Evolutionary conservation across 192 early-diverging fungal genomes (phyloP), one percentile per base, ranked within the genome.

Genomic region (Phycomyces nitens): DNA sequence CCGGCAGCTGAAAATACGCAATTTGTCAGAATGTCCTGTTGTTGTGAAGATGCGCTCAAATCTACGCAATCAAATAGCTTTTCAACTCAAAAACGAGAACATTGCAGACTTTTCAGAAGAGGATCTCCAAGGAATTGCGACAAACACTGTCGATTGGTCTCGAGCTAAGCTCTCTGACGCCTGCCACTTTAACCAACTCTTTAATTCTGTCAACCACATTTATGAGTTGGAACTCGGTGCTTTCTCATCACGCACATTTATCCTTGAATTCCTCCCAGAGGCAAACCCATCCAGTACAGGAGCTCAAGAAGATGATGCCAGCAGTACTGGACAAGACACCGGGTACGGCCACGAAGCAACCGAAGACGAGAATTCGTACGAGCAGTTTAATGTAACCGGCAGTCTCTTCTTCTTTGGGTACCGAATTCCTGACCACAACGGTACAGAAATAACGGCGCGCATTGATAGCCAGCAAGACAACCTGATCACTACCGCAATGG

Each of bases 131-230:
- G 57, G 59, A 27, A n/a, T 42, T 26, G 57, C 63, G 0, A 89
- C 87, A 24, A 91, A 91, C 58, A 89, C 89, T 0, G 89, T 86
- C 0, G 80, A 77, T 2, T 69, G 68, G 68, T 61, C 60, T 15
- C 82, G 82, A 21, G 84, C 85, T 6, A 75, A 81, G 22, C 71
- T 75, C 5, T 78, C 81, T 22, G 74, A 77, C 7, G 68, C 52
- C 6, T 78, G 76, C 14, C 79, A 84, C 51, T 98, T 92, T 66
- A 95, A 95, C 66, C 92, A 97, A 67, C 81, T 96, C 0, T 96
- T 97, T 74, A 99, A 99, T 72, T 89, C 87, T 71, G 89, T 97
- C 40, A 89, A 92, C 52, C 87, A 92, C 59, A 84, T 92, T 24
- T 82, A 85, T 58, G 76, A 88, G 63, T 58, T 97, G 0, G 66